Evolutionary conservation across 2,329 filamentous ascomycete species (phyloP).

Genomic region (Fusarium bactridioides): DNA sequence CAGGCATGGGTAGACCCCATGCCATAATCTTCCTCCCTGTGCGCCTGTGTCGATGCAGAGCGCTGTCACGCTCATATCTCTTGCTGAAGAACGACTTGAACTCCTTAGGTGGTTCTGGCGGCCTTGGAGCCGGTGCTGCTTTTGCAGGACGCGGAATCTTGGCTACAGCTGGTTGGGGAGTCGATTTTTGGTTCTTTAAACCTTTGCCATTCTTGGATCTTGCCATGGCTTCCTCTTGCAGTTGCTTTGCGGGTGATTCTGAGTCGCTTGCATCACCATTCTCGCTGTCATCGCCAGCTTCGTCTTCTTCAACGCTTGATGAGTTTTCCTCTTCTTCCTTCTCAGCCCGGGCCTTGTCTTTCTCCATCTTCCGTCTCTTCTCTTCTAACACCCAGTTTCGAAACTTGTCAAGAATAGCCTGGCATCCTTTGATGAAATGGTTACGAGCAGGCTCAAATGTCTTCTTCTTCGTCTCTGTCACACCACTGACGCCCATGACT

Average conservation of each 20-base stretch:
- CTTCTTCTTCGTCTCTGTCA: constrained; percentile 87
- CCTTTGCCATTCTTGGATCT: constrained; percentile 55
- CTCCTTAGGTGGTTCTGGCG: constrained; percentile 59
- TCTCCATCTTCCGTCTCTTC: constrained; percentile 79
- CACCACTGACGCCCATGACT: constrained; percentile 85
- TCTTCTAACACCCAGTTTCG: constrained; percentile 88
- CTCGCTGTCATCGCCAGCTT: constrained; percentile 51
- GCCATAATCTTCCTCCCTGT: constrained; percentile 75
- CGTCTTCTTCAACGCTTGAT: constrained; percentile 36
- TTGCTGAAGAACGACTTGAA: constrained; percentile 91
- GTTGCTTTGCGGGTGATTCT: constrained; percentile 68
- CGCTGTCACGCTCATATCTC: constrained; percentile 79
- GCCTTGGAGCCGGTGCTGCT: constrained; percentile 39
- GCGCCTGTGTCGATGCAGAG: constrained; percentile 75
- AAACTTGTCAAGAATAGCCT: constrained; percentile 86
- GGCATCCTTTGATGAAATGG: constrained; percentile 85
- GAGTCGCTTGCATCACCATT: constrained; percentile 65
- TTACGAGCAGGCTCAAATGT: constrained; percentile 85
- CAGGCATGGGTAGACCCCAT: constrained; percentile 84
- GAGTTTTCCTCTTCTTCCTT: constrained; percentile 45
- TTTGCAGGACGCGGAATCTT: constrained; percentile 35
- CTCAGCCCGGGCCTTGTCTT: constrained; percentile 63
- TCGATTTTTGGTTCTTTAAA: constrained; percentile 44
- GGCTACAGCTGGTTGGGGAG: constrained; percentile 32
- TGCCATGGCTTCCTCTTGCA: constrained; percentile 74